Evolutionary conservation across 768 basidiomycete species (phyloP).

Genomic region (Boletus eberwhitei): DNA sequence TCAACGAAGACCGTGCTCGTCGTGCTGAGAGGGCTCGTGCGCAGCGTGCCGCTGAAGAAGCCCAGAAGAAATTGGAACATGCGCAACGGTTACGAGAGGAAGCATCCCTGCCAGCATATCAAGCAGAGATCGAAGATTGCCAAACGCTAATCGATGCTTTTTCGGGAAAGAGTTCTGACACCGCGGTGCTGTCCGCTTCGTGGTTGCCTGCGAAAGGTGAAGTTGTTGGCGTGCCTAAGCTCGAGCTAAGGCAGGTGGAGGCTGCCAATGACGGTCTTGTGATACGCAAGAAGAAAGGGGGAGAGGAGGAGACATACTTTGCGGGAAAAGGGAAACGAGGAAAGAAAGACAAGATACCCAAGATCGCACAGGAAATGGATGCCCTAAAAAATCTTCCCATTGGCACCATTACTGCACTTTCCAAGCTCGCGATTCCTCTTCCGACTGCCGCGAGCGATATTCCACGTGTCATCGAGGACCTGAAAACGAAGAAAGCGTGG

Average conservation of each 20-base stretch:
- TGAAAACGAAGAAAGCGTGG: conserved; percentile 94
- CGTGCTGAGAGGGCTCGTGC: conserved; percentile 75
- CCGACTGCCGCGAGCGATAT: conserved; percentile 76
- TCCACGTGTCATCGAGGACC: conserved; percentile 80
- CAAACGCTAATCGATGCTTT: conserved; percentile 87
- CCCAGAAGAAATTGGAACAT: conserved; percentile 74
- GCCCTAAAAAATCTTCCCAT: conserved; percentile 66
- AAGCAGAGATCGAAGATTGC: conserved; percentile 93
- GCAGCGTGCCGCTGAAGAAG: conserved; percentile 75
- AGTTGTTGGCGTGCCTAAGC: conserved; percentile 67
- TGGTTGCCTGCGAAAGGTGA: conserved; percentile 39
- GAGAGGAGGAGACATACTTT: conserved; percentile 80
- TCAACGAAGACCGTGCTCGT: conserved; percentile 84
- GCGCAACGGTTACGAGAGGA: conserved; percentile 84
- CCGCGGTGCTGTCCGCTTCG: conserved; percentile 42
- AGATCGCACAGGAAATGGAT: conserved; percentile 37
- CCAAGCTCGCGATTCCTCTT: conserved; percentile 85
- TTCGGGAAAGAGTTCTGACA: conserved; percentile 58
- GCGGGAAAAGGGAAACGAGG: conserved; percentile 65
- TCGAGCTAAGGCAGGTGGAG: conserved; percentile 86
- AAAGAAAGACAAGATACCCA: conserved; percentile 50
- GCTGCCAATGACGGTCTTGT: conserved; percentile 61
- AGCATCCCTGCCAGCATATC: conserved; percentile 86
- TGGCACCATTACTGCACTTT: conserved; percentile 81
- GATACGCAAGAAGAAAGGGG: conserved; percentile 88